A percentile compares a stretch with the other conserved stretches of the same genome.
phyloP scores from a whole-genome alignment of 2,329 filamentous ascomycete species.

The Cercospora sesami region DNA sequence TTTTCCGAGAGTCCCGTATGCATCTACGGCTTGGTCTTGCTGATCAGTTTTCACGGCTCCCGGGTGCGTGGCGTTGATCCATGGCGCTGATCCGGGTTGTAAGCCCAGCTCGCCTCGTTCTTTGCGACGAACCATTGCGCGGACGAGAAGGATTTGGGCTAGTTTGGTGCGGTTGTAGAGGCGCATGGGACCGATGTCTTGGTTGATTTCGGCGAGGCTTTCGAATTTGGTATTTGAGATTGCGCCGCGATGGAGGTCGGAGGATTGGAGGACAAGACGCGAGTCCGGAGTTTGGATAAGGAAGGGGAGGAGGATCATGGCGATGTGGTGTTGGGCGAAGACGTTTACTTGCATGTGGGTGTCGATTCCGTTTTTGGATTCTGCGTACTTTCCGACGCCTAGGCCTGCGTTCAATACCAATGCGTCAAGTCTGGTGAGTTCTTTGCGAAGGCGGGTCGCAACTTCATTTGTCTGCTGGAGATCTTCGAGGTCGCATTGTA shows the following conservation, averaged over 20 bases:
- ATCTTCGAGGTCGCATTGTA: conserved; percentile 46
- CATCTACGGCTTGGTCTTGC: conserved; percentile 51
- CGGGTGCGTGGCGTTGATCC: conserved; percentile 53
- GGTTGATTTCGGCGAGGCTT: conserved; percentile 51
- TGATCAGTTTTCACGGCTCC: conserved; percentile 53
- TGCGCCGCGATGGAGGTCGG: conserved; percentile 49
- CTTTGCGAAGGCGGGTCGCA: conserved; percentile 45
- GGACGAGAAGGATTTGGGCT: conserved; percentile 51
- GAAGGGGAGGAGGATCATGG: conserved; percentile 38
- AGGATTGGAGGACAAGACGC: conserved; percentile 53
- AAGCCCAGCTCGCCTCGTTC: conserved; percentile 42
- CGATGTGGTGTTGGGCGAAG: conserved; percentile 45
- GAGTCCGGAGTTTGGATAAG: conserved; percentile 50
- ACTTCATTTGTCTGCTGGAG: conserved; percentile 40
- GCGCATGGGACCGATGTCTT: conserved; percentile 50
- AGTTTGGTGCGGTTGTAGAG: conserved; percentile 55
- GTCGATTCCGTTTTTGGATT: conserved; percentile 48
- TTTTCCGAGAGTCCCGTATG: conserved; percentile 51
- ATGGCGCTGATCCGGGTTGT: conserved; percentile 38
- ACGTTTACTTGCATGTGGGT: conserved; percentile 41
- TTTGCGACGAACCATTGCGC: conserved; percentile 45
- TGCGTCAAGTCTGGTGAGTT: conserved; percentile 46
- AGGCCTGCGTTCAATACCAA: conserved; percentile 48
- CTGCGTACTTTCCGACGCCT: conserved; percentile 43
- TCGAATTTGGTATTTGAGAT: conserved; percentile 45